Evolutionary conservation across 306 rosid genomes (phyloP).

Genomic region (Fragaria ananassa): DNA sequence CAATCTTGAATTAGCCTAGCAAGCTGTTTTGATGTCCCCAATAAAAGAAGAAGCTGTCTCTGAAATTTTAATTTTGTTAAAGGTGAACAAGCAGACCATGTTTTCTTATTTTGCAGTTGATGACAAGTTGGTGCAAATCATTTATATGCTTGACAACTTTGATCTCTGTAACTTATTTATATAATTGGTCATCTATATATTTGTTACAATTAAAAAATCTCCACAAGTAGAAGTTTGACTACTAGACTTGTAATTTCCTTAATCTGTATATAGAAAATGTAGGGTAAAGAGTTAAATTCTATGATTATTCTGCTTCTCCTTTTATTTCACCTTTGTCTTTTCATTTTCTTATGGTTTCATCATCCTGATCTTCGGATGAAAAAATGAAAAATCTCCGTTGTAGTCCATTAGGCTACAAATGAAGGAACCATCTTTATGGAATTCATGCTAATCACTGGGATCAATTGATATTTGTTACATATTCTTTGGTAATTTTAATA

Average conservation of each 20-base stretch:
- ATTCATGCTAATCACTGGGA: constrained; percentile 22
- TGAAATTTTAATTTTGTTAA: neutral
- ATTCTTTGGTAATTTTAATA: constrained; percentile 8
- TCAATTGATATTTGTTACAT: neutral
- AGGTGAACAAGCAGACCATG: neutral
- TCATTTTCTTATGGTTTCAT: neutral
- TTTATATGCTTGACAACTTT: neutral
- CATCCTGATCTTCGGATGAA: neutral
- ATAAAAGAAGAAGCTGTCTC: neutral
- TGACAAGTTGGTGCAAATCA: neutral
- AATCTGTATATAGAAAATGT: neutral
- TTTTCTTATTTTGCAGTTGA: neutral
- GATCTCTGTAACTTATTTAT: neutral
- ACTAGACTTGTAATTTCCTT: neutral
- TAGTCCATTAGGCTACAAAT: neutral
- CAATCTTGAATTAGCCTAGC: neutral
- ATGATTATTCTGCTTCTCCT: neutral
- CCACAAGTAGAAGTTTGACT: neutral
- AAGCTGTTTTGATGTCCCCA: neutral
- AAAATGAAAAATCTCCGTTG: neutral
- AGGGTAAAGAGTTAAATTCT: neutral
- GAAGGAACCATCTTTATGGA: constrained; percentile 15
- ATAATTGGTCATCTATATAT: neutral
- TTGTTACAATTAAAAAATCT: neutral
- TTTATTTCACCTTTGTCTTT: neutral